phyloP scores from a whole-genome alignment of 106 monocot species.

The Apostasia shenzhenica region DNA sequence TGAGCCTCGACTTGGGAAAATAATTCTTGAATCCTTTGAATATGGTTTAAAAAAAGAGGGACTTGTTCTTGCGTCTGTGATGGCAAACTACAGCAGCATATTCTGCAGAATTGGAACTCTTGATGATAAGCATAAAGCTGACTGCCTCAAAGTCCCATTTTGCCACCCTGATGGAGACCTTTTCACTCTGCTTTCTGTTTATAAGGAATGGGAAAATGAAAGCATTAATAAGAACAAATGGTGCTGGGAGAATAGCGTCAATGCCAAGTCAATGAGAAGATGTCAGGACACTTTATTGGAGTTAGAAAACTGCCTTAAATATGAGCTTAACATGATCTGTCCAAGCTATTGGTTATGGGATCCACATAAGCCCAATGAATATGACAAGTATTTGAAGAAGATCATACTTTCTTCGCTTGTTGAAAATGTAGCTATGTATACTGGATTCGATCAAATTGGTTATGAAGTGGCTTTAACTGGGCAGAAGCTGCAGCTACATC shows the following conservation, averaged over 20 bases:
- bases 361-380: conserved; percentile 26
- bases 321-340: conserved; percentile 68
- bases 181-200: conserved; percentile 89
- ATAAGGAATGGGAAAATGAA: conserved; percentile 77
- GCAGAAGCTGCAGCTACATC: conserved; percentile 71
- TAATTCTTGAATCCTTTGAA: conserved; percentile 67
- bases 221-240: conserved; percentile 42
- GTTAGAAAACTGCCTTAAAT: conserved; percentile 57
- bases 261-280: conserved; percentile 93
- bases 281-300: conserved; percentile 74
- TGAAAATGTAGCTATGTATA: conserved; percentile 81
- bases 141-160: conserved; percentile 82
- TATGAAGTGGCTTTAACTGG: conserved; percentile 83
- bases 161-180: conserved; percentile 90
- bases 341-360: conserved; percentile 88
- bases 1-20: conserved; percentile 90
- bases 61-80: conserved; percentile 80
- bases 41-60: conserved; percentile 70
- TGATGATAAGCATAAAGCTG: conserved; percentile 74
- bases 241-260: conserved; percentile 97
- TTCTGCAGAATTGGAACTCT: conserved; percentile 84
- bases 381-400: conserved; percentile 48
- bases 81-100: conserved; percentile 90
- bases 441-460: conserved; percentile 70
- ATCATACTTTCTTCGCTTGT: conserved; percentile 64